These are phyloP conservation scores for Fibroporia radiculosa DNA, from an alignment of 768 basidiomycete species.

Conservation along the genomic window DNA sequence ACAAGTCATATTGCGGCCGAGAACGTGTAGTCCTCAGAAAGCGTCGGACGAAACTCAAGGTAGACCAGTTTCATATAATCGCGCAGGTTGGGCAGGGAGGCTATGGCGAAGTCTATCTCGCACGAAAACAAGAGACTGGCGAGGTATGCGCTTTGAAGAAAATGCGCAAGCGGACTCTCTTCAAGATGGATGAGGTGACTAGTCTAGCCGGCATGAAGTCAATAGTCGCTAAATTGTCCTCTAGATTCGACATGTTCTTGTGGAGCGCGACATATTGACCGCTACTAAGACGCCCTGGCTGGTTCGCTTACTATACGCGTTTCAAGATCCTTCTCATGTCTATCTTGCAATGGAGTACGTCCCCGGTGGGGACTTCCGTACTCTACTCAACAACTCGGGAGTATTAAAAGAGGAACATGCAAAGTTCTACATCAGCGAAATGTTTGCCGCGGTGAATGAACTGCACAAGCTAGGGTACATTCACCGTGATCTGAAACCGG, in stretches of 20 bases:
- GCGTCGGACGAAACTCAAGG: constrained; percentile 84
- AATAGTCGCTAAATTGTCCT: background rate
- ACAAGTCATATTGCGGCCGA: constrained; percentile 87
- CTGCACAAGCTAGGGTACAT: constrained; percentile 97
- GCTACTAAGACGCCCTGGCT: constrained; percentile 98
- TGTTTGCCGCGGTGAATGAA: constrained; percentile 92
- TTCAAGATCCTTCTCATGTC: constrained; percentile 86
- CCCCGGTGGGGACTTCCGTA: constrained; percentile 96
- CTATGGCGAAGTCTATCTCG: constrained; percentile 96
- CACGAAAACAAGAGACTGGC: constrained; percentile 89
- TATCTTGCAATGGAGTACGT: constrained; percentile 99
- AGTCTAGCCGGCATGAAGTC: constrained; percentile 1
- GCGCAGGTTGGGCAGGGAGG: constrained; percentile 99
- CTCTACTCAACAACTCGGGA: constrained; percentile 94
- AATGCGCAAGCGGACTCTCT: constrained; percentile 89
- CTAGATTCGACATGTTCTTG: constrained; percentile 96
- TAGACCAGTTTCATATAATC: constrained; percentile 97
- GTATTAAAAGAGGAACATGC: constrained; percentile 97
- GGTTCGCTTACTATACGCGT: constrained; percentile 89
- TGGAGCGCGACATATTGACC: constrained; percentile 95
- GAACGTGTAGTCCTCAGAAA: constrained; percentile 91
- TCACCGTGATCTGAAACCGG: constrained; percentile 96
- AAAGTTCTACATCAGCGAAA: constrained; percentile 94
- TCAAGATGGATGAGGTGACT: constrained; percentile 95
- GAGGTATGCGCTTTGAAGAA: constrained; percentile 97